Conservation (phyloP, 179 eudicot species). For the Beta macrorhiza region DNA sequence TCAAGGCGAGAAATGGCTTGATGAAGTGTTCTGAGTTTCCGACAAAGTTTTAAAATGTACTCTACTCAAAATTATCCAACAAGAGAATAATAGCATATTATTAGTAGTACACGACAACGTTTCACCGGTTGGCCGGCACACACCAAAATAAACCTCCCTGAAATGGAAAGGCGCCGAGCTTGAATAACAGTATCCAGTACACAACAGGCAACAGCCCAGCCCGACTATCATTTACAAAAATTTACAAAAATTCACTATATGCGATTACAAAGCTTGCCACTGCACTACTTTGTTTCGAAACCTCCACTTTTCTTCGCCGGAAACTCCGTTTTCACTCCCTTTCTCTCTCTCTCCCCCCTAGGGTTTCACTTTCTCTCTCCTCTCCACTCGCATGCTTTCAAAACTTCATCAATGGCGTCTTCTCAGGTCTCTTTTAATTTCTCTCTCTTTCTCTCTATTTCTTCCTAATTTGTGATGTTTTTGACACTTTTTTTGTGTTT, state of each 20-base stretch:
- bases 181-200: not conserved
- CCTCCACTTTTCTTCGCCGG: not conserved
- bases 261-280: not conserved
- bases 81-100: no score
- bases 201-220: not conserved
- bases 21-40: no score
- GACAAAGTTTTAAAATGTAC: no score
- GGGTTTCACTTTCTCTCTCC: not conserved
- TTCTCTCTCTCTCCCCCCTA: not conserved
- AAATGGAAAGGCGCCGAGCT: not conserved
- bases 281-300: not conserved
- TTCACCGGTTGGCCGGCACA: not conserved
- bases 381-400: conserved; percentile 9
- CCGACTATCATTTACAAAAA: not conserved
- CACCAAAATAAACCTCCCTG: not conserved
- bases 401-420: conserved; percentile 33
- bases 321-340: not conserved
- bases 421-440: conserved; percentile 29
- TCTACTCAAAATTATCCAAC: no score
- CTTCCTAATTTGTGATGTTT: not conserved
- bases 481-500: not conserved
- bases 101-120: not conserved
- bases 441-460: not conserved
- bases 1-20: no score
- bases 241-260: not conserved